A percentile compares a stretch with the other conserved stretches of the same genome.
Evolutionary conservation across 2,329 filamentous ascomycete genomes (phyloP).

Genomic region (Colletotrichum sp.): DNA sequence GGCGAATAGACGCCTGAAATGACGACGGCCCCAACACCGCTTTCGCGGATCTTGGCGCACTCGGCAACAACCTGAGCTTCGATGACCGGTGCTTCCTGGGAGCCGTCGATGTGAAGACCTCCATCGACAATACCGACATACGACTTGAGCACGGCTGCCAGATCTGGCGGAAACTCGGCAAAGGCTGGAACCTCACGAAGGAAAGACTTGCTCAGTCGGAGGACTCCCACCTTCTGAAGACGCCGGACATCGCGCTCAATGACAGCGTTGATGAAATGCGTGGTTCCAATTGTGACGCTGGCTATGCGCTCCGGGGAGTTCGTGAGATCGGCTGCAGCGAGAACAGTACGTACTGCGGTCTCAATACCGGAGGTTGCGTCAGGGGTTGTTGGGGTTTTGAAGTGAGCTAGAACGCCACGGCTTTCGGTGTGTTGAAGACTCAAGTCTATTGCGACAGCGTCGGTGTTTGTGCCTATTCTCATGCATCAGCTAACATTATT

Average conservation of each 20-base stretch:
- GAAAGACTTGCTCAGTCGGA: conserved; percentile 60
- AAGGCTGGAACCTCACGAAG: conserved; percentile 55
- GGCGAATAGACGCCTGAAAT: conserved; percentile 58
- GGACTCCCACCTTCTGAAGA: conserved; percentile 55
- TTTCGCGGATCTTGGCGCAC: conserved; percentile 41
- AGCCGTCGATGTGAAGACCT: conserved; percentile 57
- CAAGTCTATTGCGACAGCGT: conserved; percentile 54
- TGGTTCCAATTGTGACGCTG: conserved; percentile 59
- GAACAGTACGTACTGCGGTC: conserved; percentile 48
- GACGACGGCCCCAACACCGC: conserved; percentile 52
- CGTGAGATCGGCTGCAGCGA: conserved; percentile 35
- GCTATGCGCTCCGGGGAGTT: conserved; percentile 40
- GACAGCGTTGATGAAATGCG: conserved; percentile 65
- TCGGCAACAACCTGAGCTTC: conserved; percentile 27
- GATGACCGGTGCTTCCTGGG: conserved; percentile 46
- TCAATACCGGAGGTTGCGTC: conserved; percentile 53
- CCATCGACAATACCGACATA: conserved; percentile 52
- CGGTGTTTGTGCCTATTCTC: conserved; percentile 51
- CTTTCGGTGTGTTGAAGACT: conserved; percentile 32
- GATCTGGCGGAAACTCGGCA: conserved; percentile 56
- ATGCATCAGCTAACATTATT: not conserved
- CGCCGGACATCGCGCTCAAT: conserved; percentile 55
- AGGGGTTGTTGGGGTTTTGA: conserved; percentile 54
- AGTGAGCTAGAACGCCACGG: conserved; percentile 52
- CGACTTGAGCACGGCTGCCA: conserved; percentile 51